phyloP scores from a whole-genome alignment of 148 eudicot species.

The Vaccinium corymbosum region DNA sequence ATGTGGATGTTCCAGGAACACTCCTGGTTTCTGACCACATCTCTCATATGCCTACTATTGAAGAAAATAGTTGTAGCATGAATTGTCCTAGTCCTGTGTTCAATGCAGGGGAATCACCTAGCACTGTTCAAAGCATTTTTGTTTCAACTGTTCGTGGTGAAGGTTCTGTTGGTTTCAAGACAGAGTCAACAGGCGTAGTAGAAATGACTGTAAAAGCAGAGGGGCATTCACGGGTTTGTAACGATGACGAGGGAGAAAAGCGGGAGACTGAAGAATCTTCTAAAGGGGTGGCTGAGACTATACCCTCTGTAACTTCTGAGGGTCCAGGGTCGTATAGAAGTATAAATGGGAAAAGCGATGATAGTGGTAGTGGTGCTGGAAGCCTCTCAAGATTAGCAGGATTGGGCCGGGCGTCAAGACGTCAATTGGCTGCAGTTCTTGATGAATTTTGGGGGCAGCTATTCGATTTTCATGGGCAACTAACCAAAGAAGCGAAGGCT shows the following conservation, averaged over 20 bases:
- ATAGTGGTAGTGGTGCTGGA: conserved; percentile 66
- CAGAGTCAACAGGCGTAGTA: conserved; percentile 33
- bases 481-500: conserved; percentile 64
- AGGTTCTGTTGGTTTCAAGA: conserved; percentile 29
- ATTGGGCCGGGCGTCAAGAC: conserved; percentile 87
- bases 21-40: conserved; percentile 49
- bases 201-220: conserved; percentile 49
- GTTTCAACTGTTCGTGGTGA: conserved; percentile 23
- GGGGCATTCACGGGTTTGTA: conserved; percentile 34
- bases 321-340: conserved; percentile 78
- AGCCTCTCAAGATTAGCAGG: conserved; percentile 90
- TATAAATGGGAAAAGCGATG: conserved; percentile 72
- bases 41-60: conserved; percentile 30
- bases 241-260: conserved; percentile 41
- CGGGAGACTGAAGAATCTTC: conserved; percentile 57
- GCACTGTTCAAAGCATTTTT: conserved; percentile 22
- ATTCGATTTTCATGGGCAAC: conserved; percentile 86
- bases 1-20: conserved; percentile 51
- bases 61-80: conserved; percentile 34
- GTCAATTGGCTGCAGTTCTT: conserved; percentile 69
- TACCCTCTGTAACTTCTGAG: conserved; percentile 40
- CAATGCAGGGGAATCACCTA: conserved; percentile 29
- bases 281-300: conserved; percentile 38
- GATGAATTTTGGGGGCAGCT: conserved; percentile 98
- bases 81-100: conserved; percentile 20